Base-by-base conservation (phyloP, 805 yeast genomes). In the Metschnikowia gruessii region DNA sequence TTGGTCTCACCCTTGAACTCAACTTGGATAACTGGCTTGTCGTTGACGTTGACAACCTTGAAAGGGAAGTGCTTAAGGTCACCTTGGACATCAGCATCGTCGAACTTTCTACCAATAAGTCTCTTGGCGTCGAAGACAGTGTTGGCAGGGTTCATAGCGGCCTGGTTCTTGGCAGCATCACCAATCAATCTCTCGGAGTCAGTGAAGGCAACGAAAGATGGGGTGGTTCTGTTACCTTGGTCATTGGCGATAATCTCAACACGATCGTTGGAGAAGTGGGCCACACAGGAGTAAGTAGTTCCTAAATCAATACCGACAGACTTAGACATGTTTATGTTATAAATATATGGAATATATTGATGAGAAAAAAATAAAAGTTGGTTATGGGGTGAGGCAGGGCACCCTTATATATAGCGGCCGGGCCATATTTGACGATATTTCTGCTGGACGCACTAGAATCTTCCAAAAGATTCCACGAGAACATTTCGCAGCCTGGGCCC, bases 141-240 rank as follows among this genome's bases (percentile, higher is more conserved):
- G 64, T 62, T 62, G 46, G 61, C 56, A 33, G 66, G 66, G 64
- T 62, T 61, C 64, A 62, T 57, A 48, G 66, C 65, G 42, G 66
- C 66, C 53, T 62, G 66, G 62, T 62, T 62, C 64, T 61, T 62
- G 44, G 66, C 66, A 35, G 66, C 66, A 55, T 62, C 66, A 55
- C 66, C 66, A 43, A 62, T 62, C 62, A 62, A 59, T 58, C 65
- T 58, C 55, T 62, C 66, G 46, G 63, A 47, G 63, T 59, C 63
- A 49, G 65, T 61, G 65, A 62, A 62, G 39, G 61, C 66, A 43
- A 62, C 66, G 57, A 62, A 61, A 53, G 66, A 62, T 29, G 66
- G 66, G 16, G 66, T 62, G 55, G 63, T 59, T 60, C 66, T 61
- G 65, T 62, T 62, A 59, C 66, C 66, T 49, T 62, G 66, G 51